phyloP scores from a whole-genome alignment of 2,329 filamentous ascomycete genomes.

The Dryadomyces quercivorus region DNA sequence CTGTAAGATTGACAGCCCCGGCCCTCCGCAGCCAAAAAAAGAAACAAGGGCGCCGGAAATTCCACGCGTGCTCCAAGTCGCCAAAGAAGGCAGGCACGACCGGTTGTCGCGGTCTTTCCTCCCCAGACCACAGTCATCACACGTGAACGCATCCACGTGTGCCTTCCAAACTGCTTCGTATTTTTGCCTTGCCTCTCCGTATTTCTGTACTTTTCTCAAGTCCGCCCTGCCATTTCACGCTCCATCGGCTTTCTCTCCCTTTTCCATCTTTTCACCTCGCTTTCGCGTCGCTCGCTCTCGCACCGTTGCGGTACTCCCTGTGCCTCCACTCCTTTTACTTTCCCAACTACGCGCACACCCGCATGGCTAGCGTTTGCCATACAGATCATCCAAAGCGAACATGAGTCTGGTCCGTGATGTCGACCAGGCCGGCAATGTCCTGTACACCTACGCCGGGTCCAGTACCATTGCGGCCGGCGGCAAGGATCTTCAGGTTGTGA shows the following conservation, averaged over 20 bases:
- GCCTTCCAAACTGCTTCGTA: background rate
- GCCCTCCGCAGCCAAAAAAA: background rate
- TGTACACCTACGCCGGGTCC: slow-evolving; percentile 20
- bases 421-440: slow-evolving; percentile 24
- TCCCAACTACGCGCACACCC: background rate
- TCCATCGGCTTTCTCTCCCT: background rate
- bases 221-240: too few relatives aligned
- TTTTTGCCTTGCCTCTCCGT: background rate
- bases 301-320: background rate
- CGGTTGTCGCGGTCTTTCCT: background rate
- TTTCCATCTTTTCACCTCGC: background rate
- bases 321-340: background rate
- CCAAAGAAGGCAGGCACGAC: background rate
- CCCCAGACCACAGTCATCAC: background rate
- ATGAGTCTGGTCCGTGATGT: slow-evolving; percentile 23
- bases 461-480: slow-evolving; percentile 8
- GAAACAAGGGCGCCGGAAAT: background rate
- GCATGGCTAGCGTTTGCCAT: background rate
- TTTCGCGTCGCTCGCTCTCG: background rate
- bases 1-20: background rate
- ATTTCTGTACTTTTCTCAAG: background rate
- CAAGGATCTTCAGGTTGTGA: slow-evolving; percentile 15
- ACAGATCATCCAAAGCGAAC: background rate
- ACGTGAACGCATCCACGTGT: too few relatives aligned
- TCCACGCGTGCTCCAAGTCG: background rate